These are phyloP conservation scores for Datisca glomerata DNA, from an alignment of 306 rosid genomes.

Conservation along the genomic window DNA sequence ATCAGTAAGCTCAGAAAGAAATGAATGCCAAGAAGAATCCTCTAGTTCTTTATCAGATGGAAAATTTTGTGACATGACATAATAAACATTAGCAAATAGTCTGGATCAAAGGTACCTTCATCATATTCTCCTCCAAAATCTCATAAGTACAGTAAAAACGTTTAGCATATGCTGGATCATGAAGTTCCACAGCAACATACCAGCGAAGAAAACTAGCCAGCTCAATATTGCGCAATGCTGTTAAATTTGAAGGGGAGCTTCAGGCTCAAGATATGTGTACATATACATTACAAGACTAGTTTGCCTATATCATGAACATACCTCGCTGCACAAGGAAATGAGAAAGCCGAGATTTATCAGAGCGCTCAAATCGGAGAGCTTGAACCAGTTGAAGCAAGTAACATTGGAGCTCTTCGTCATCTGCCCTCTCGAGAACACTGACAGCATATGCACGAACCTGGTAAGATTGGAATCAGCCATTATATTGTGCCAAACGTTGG, in stretches of 20 bases:
- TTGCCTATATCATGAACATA: conserved; percentile 18
- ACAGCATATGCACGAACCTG: conserved; percentile 99
- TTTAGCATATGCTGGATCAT: conserved; percentile 89
- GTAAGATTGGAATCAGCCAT: conserved; percentile 8
- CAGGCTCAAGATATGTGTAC: conserved; percentile 27
- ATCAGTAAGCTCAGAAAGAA: too few species aligned
- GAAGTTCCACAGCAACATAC: conserved; percentile 95
- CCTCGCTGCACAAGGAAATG: conserved; percentile 90
- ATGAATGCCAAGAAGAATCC: too few species aligned
- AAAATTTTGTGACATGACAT: too few species aligned
- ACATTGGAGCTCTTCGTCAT: conserved; percentile 94
- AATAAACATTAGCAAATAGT: too few species aligned
- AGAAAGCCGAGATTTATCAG: conserved; percentile 88
- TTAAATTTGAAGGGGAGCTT: conserved; percentile 19
- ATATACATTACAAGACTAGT: conserved; percentile 2
- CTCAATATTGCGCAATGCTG: conserved; percentile 85
- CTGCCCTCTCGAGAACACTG: conserved; percentile 97
- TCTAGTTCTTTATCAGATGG: too few species aligned
- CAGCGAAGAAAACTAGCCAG: conserved; percentile 99
- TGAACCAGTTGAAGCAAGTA: conserved; percentile 97
- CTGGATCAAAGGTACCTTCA: too few species aligned
- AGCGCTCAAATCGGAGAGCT: conserved; percentile 96
- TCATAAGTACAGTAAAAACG: conserved; percentile 87
- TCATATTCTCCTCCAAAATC: conserved; percentile 89
- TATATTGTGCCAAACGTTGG: too few species aligned